Evolutionary conservation across 129 eudicot species (phyloP).

Genomic region (Flaveria brownii): DNA sequence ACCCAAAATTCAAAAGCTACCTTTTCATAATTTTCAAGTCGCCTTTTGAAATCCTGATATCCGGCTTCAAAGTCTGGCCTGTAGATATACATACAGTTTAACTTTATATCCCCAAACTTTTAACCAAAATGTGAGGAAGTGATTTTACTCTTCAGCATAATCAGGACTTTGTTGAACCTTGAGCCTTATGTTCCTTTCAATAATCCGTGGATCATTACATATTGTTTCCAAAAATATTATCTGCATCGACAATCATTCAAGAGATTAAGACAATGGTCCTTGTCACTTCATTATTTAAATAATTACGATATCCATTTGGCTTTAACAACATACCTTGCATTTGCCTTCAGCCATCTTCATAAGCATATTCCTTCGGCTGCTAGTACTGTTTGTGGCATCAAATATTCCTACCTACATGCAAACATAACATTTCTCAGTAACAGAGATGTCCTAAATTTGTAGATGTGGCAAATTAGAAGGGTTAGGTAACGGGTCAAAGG

Average conservation of each 20-base stretch:
- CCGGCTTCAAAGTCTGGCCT: slow-evolving; percentile 99
- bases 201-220: slow-evolving; percentile 78
- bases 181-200: slow-evolving; percentile 98
- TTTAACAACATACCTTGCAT: slow-evolving; percentile 70
- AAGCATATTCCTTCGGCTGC: slow-evolving; percentile 86
- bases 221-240: slow-evolving; percentile 91
- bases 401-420: slow-evolving; percentile 84
- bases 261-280: slow-evolving; percentile 20
- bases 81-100: slow-evolving; percentile 31
- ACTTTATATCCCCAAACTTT: not conserved
- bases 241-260: slow-evolving; percentile 42
- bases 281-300: not conserved
- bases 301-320: not conserved
- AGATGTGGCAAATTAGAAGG: not conserved
- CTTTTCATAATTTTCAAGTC: slow-evolving; percentile 90
- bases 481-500: not conserved
- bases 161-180: slow-evolving; percentile 99
- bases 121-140: not conserved
- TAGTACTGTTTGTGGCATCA: slow-evolving; percentile 97
- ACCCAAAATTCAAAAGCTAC: slow-evolving; percentile 40
- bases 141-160: slow-evolving; percentile 88
- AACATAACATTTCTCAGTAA: slow-evolving; percentile 8
- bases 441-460: not conserved
- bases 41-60: slow-evolving; percentile 77
- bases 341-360: slow-evolving; percentile 99